phyloP scores from a whole-genome alignment of 805 yeast genomes.

The Starmerella ratchasimensis region DNA sequence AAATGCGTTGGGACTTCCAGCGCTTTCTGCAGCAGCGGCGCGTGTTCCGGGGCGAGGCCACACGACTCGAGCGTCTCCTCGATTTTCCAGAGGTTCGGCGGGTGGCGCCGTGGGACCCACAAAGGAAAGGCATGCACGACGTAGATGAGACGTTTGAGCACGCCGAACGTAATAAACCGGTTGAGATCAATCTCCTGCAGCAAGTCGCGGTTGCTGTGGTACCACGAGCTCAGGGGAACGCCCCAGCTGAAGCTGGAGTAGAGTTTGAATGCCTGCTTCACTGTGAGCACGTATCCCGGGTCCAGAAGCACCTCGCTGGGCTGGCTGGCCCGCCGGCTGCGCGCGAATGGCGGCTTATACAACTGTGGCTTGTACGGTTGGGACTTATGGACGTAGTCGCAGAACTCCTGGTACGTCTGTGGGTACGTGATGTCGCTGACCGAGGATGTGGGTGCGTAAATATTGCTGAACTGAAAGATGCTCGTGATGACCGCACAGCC shows the following conservation, averaged over 20 bases:
- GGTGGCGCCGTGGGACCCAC: slow-evolving; percentile 10
- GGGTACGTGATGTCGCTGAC: slow-evolving; percentile 55
- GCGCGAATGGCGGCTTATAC: not conserved
- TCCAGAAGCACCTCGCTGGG: slow-evolving; percentile 1
- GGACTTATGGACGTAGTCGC: slow-evolving; percentile 51
- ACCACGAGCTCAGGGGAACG: slow-evolving; percentile 69
- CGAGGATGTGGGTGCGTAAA: slow-evolving; percentile 77
- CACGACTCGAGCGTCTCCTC: slow-evolving; percentile 7
- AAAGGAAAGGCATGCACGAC: slow-evolving; percentile 69
- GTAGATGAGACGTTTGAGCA: slow-evolving; percentile 66
- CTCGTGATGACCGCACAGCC: slow-evolving; percentile 72
- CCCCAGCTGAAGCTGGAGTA: slow-evolving; percentile 72
- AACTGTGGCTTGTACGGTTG: not conserved
- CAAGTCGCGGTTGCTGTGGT: slow-evolving; percentile 43
- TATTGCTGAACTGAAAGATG: slow-evolving; percentile 76
- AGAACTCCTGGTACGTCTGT: slow-evolving; percentile 72
- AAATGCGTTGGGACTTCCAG: slow-evolving; percentile 14
- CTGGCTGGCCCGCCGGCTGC: not conserved
- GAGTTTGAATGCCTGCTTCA: slow-evolving; percentile 42
- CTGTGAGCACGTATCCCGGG: slow-evolving; percentile 3
- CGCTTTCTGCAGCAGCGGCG: slow-evolving; percentile 7
- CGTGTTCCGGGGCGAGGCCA: slow-evolving; percentile 6
- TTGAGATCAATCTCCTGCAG: slow-evolving; percentile 64
- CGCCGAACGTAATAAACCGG: slow-evolving; percentile 75
- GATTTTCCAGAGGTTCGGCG: slow-evolving; percentile 5